Base-by-base conservation (phyloP, 495 filamentous ascomycete genomes). In the Penicillium coffeae region DNA sequence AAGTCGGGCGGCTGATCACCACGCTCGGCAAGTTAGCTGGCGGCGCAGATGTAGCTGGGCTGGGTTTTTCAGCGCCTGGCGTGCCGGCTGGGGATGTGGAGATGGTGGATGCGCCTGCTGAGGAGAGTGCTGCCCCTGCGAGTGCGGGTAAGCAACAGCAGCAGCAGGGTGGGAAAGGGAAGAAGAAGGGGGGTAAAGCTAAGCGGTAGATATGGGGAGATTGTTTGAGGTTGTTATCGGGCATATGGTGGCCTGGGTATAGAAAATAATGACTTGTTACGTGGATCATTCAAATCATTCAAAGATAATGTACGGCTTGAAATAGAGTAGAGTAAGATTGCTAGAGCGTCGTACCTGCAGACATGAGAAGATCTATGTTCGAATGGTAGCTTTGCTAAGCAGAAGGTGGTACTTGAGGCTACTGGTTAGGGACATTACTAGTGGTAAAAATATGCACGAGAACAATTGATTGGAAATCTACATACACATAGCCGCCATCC, bases 1-100 rank as follows among this genome's bases (percentile, higher is more conserved):
- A 96, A 65, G 92, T 98, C 3, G 81, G 83, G 2, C 72, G 93
- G 27, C 65, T 97, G 63, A 78, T 97, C 35, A 81, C 82, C 27
- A 81, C 80, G 34, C 59, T 97, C 51, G 88, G 87, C 1, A 74
- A 77, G 47, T 62, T 92, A 59, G 85, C 82, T 6, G 69, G 74
- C 0, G 73, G 73, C 2, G 59, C 65, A 47, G 68, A 76, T 50
- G 88, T 90, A 74, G 81, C 80, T 9, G 82, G 74, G 34, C 60
- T 89, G 61, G 74, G 72, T 12, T 45, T 68, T 50, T 37, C 68
- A 64, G 51, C 64, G 60, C 32, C 60, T 47, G 52, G 56, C 39
- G 61, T 35, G 25, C 25, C 25, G 25, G 25, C 55, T 21, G 62
- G 45, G 30, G 64, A 64, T 59, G 65, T 66, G 36, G 69, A 71